Base-by-base conservation (phyloP, 768 basidiomycete genomes). In the Leucocoprinus birnbaumii region DNA sequence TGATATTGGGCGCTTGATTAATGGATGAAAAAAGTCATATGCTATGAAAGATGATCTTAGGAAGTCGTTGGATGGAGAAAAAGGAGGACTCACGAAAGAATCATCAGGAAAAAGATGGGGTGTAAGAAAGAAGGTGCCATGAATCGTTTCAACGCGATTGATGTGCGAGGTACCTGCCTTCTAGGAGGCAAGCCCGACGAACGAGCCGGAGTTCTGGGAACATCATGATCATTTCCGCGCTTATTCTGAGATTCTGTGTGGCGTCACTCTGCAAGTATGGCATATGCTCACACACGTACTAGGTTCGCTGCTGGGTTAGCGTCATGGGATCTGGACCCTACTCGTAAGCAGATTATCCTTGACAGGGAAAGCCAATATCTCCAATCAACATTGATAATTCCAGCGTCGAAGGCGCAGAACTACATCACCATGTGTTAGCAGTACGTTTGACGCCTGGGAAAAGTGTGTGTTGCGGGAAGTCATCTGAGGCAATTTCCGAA, bases 401-500 rank as follows among this genome's bases (percentile, higher is more conserved):
- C 47, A 37, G 31, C 34, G 26, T 34, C 7, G 16, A 38, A 38
- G 38, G 9, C 16, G 38, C 16, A 16, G 38, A 38, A 38, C 38
- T 38, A 4, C 16, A 38, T 7, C 4, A 11, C 38, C 16, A 38
- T 14, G 38, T 4, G 16, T 38, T n/a, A n/a, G 38, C n/a, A 38
- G 38, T 38, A 38, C n/a, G n/a, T n/a, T 38, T 26, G 40, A 13
- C n/a, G 42, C 19, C 41, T 31, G 51, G 51, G 43, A 53, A 44
- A 24, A 47, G 53, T 24, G 45, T 41, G 44, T 43, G 35, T 44
- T 34, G 47, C 38, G 38, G 38, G 11, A 38, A 54, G 34, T 41
- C 44, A 18, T 34, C 18, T 34, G 34, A 40, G 26, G 50, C 26
- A 41, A 52, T 53, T 53, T 43, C 45, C 48, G 52, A 57, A 21